Evolutionary conservation across 2,329 filamentous ascomycete species (phyloP), one percentile per base, ranked within the genome.

Genomic region (Nannizziopsis barbatae): DNA sequence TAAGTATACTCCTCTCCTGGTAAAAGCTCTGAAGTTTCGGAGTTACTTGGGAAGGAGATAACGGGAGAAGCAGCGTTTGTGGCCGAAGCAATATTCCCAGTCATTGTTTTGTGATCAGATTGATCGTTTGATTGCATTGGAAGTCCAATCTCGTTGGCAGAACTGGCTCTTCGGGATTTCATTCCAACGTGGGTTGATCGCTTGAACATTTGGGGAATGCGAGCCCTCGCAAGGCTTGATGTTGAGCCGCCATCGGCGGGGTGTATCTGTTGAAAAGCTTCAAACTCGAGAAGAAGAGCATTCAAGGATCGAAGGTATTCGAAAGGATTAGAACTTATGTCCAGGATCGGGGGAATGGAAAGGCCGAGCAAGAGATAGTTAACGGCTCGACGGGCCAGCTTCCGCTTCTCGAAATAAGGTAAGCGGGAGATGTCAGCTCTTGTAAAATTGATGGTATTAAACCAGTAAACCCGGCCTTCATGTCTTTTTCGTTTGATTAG

Each of bases 391-490:
- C 89, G 84, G 53, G 86, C 83, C 42, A 95, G 79, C 62, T 90
- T 92, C 55, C 84, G 81, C 3, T 80, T 72, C 51, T 93, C 85
- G 62, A 93, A 90, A 62, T 87, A 94, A 40, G 90, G 82, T 71
- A 95, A 83, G 60, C 83, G 81, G 45, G 77, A 72, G 31, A 96
- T 75, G 65, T 95, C 87, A 27, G 78, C 67, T 59, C 86, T 84
- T 55, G 88, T 86, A 67, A 95, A 95, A 61, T 94, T 84, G 52
- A 95, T 79, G 0, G 92, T 95, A 69, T 95, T 95, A 74, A 96
- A 95, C 89, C 92, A 96, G 71, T 94, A 96, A 37, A 95, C 81
- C 50, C 87, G 82, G 52, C 90, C 89, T 68, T 95, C 88, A 62
- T 98, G 89, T 22, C 87, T 94, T 62, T 45, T 47, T 12, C 22